Percentiles rank a stretch among this genome's conserved stretches.
phyloP scores from a whole-genome alignment of 805 yeast genomes.

The Wickerhamomyces bisporus region DNA sequence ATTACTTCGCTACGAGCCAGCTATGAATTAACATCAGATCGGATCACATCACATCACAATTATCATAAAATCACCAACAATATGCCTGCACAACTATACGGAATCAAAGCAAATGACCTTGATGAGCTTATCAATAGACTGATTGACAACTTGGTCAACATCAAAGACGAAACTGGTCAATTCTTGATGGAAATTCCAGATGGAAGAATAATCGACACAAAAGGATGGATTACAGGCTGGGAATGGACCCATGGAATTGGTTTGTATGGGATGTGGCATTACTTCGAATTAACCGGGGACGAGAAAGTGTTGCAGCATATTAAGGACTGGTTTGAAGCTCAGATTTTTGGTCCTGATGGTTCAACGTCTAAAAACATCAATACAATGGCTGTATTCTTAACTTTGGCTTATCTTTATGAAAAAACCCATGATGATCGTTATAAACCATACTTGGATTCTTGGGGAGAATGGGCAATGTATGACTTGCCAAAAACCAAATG shows the following conservation, averaged over 20 bases:
- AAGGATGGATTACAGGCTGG: constrained; percentile 15
- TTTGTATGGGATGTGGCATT: constrained; percentile 13
- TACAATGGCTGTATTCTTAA: constrained; percentile 9
- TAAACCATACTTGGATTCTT: constrained; percentile 7
- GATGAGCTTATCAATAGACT: constrained; percentile 8
- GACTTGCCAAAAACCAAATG: constrained; percentile 10
- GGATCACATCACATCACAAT: too few relatives aligned
- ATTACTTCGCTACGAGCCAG: too few relatives aligned
- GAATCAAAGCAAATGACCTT: constrained; percentile 5
- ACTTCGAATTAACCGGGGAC: constrained; percentile 5
- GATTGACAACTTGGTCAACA: constrained; percentile 7
- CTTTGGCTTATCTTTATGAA: constrained; percentile 8
- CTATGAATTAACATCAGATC: too few relatives aligned
- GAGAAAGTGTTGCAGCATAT: constrained; percentile 4
- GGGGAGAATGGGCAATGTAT: constrained; percentile 13
- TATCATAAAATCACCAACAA: neutral
- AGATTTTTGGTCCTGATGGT: constrained; percentile 11
- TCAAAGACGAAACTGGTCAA: constrained; percentile 9
- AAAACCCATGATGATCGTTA: constrained; percentile 4
- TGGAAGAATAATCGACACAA: constrained; percentile 11
- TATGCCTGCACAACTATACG: constrained; percentile 8
- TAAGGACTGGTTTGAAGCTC: constrained; percentile 9
- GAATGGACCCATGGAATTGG: constrained; percentile 16
- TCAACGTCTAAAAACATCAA: constrained; percentile 11
- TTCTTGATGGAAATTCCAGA: constrained; percentile 11